Base-by-base conservation (phyloP, 192 early-diverging fungal genomes). In the Backusella tarrabulga region DNA sequence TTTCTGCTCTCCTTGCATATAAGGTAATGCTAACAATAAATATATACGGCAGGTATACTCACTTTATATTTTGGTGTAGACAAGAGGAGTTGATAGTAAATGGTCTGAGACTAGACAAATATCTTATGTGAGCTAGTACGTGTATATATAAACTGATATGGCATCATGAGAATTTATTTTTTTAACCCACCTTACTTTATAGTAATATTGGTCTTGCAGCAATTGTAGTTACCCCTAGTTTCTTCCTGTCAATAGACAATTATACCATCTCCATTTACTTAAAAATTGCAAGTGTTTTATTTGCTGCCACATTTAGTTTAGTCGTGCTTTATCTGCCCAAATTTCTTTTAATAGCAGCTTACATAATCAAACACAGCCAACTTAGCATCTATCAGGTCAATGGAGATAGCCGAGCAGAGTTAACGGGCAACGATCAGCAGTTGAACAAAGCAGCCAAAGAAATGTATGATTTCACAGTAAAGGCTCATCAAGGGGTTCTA, bases 41-140 rank as follows among this genome's bases (percentile, higher is more conserved):
- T 2, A 72, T 21, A 52, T 0, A 11, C 54, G 26, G 15, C 36
- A 42, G 0, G 6, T 44, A 54, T 42, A 73, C 77, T 6, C 81
- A 76, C 54, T 71, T 73, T 9, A 63, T 76, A 67, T 78, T 79
- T 80, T 82, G 63, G 6, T 26, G 6, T 42, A 81, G 84, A 87
- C 84, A 46, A 80, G 82, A n/a, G 80, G 80, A 46, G 80, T 87
- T 15, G 75, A 79, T 23, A 56, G 77, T n/a, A 85, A 84, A 78
- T 85, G 83, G 75, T 85, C 84, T 41, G 86, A 87, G 23, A 80
- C 82, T 34, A 80, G 79, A 17, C 82, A 87, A 72, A 83, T 87
- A 41, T 84, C 80, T 7, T 85, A 83, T 77, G 84, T 87, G 7
- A 85, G 81, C 14, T 87, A 85, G 85, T 87, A 84, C 76, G 85